Base-by-base conservation (phyloP, 1,284 basidiomycete species). In the Pulveroboletus sp. region DNA sequence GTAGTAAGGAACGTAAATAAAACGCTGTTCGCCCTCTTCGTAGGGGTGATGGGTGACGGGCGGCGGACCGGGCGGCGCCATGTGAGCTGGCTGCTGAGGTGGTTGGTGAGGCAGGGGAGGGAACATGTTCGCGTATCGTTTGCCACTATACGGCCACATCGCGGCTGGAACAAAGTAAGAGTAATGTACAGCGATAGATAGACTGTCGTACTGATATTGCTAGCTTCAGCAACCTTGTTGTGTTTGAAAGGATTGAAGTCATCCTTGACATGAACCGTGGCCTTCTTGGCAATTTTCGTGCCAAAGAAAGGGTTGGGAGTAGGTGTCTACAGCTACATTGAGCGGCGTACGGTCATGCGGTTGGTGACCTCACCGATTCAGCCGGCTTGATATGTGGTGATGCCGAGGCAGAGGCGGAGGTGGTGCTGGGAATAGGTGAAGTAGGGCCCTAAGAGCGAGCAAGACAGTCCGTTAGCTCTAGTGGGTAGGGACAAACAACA, bases 221-320 rank as follows among this genome's bases (percentile, higher is more conserved):
- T 75, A 14, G 93, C 85, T 57, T 92, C 89, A 9, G 81, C 82
- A 53, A 94, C 86, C 73, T 93, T 94, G 70, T 82, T 83, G 66
- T 87, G 84, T 75, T 94, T 94, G 81, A 94, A 96, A 26, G 94
- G 92, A 74, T 95, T 96, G 72, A 97, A 98, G 67, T 97, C 95
- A 65, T 96, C 92, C 74, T 94, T 91, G 66, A 94, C 81, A 69
- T 93, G 89, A 43, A 94, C 85, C 22, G 82, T 77, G 8, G 78
- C 78, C 74, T 90, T 89, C 80, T 93, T 92, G 71, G 89, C 83
- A 25, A 79, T 74, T 38, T 87, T 86, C 40, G 84, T 80, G 49
- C 92, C 91, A 72, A 96, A 97, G 87, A 97, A 98, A 14, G 90
- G 87, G 69, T 96, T 94, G 18, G 84, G 80, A 3, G 82, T 60